phyloP scores from a whole-genome alignment of 2,329 filamentous ascomycete genomes.

The Didymella keratinophila region DNA sequence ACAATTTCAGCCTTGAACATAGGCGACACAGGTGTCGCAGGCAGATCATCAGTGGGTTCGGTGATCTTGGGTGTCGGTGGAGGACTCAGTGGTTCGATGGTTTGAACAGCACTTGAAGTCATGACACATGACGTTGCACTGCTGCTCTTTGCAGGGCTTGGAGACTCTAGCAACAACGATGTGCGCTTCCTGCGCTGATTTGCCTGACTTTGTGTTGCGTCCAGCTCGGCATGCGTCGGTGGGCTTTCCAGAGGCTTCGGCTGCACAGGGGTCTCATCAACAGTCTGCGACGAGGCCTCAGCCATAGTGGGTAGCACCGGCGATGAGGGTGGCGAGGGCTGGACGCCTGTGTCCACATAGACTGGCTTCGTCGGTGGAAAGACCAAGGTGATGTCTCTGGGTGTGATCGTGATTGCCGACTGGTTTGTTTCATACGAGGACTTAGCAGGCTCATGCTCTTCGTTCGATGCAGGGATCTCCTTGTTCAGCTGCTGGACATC shows the following conservation, averaged over 20 bases:
- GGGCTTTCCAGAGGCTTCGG: conserved; percentile 35
- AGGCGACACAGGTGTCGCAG: conserved; percentile 51
- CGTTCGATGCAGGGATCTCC: conserved; percentile 30
- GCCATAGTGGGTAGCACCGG: conserved; percentile 58
- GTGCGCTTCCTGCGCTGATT: conserved; percentile 78
- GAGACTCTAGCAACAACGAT: conserved; percentile 43
- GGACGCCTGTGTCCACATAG: conserved; percentile 79
- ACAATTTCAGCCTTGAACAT: conserved; percentile 55
- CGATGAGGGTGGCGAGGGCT: conserved; percentile 84
- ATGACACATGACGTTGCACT: conserved; percentile 53
- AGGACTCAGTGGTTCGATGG: conserved; percentile 68
- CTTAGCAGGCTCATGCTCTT: conserved; percentile 39
- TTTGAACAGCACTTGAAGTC: conserved; percentile 72
- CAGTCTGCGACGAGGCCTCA: conserved; percentile 34
- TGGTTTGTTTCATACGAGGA: conserved; percentile 31
- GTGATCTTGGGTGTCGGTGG: conserved; percentile 68
- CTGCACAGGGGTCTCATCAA: conserved; percentile 31
- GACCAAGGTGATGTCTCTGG: conserved; percentile 40
- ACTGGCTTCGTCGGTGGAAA: conserved; percentile 50
- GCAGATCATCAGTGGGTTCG: conserved; percentile 41
- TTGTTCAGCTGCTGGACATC: conserved; percentile 37
- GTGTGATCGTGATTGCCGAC: conserved; percentile 35
- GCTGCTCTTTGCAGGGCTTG: conserved; percentile 22
- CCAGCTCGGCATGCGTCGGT: conserved; percentile 58
- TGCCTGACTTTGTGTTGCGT: conserved; percentile 74